phyloP scores from a whole-genome alignment of 768 basidiomycete genomes.

The Suillus subluteus region DNA sequence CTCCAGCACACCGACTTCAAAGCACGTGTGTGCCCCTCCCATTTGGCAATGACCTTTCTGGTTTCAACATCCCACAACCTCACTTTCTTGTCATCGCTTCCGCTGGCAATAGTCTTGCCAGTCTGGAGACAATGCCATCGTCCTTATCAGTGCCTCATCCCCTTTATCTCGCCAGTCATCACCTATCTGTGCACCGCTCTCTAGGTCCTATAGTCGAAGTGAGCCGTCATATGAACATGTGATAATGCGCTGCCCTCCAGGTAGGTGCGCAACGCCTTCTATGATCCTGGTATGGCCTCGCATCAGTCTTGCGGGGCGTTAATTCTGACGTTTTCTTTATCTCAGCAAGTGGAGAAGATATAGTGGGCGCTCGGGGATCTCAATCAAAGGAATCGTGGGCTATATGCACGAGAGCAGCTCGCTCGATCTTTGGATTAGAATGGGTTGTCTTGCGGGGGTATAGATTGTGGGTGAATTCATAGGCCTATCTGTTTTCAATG shows the following conservation, averaged over 20 bases:
- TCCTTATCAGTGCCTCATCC: background rate
- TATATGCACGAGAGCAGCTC: background rate
- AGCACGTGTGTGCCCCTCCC: no score
- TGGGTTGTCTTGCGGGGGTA: background rate
- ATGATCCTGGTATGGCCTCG: background rate
- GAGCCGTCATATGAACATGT: slow-evolving; percentile 15
- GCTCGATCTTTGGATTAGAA: background rate
- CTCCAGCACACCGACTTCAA: no score
- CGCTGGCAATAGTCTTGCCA: background rate
- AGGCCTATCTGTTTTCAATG: no score
- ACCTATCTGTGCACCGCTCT: slow-evolving; percentile 29
- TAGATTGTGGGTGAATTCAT: no score
- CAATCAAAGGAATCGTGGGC: background rate
- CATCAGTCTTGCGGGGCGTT: background rate
- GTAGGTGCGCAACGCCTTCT: background rate
- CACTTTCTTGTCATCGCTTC: no score
- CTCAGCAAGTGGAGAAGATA: background rate
- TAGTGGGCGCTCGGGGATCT: background rate
- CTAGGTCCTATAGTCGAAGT: slow-evolving; percentile 16
- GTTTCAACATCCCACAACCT: no score
- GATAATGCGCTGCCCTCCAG: background rate
- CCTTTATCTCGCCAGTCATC: slow-evolving; percentile 13
- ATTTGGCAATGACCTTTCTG: no score
- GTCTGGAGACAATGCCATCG: background rate
- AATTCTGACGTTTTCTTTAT: background rate